Evolutionary conservation across 2,329 filamentous ascomycete species (phyloP), one percentile per base, ranked within the genome.

Genomic region (Ophiostoma perfectum): DNA sequence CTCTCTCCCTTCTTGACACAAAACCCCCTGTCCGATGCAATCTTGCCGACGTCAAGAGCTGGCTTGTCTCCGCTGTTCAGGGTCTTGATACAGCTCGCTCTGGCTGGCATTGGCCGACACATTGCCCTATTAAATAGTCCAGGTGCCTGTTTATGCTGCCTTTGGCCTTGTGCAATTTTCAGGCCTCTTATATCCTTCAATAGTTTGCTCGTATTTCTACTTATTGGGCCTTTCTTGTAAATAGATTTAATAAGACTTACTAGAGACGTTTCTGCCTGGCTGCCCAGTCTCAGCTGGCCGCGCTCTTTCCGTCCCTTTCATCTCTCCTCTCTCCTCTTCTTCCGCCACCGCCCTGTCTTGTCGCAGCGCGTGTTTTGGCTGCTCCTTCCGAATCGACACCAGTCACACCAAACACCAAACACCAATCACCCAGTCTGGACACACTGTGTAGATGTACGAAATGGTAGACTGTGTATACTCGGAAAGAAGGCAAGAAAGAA

Each of bases 391-490:
- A 7, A 38, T 42, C 60, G 5, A 63, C n/a, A 4, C 42, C 38
- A 4, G 7, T 27, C 27, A 27, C 60, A 42, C 39, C 39, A 41
- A 44, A 7, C 8, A 27, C 18, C 63, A 27, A 16, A 4, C 16
- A 5, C 14, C 16, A 18, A 45, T 7, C 64, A 47, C 4, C 16
- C 14, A 44, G 16, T 8, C 62, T 5, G 5, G 45, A 45, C 45
- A 14, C n/a, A 16, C 5, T 55, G 16, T 55, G 55, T 60, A 38
- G 55, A 27, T 27, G 27, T 27, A 27, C 1, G 27, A 44, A 63
- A 64, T 11, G 11, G 12, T 64, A 27, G 4, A 6, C 12, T 64
- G 63, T 47, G 63, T 64, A 64, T 64, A 64, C 63, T 64, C 42
- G 42, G 47, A 44, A 9, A 64, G n/a, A 64, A 36, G 63, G 42